Conservation (phyloP, 345 rosid genomes). For the Cardiospermum halicacabum region DNA sequence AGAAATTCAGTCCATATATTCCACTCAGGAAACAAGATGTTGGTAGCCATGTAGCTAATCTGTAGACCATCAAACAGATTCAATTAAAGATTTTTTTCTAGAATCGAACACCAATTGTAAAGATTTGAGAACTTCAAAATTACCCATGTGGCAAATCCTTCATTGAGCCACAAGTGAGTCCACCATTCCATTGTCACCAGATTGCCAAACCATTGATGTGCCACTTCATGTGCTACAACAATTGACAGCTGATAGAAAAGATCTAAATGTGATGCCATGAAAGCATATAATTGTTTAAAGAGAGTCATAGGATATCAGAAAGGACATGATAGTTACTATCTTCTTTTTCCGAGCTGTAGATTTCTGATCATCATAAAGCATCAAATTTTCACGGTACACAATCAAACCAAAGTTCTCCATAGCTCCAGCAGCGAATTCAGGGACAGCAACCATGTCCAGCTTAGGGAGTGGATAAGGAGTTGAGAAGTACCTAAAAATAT, state of each 20-base stretch:
- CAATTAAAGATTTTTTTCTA: too few species aligned
- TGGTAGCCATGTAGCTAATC: slow-evolving; percentile 95
- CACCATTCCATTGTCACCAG: slow-evolving; percentile 99
- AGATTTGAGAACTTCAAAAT: slow-evolving; percentile 10
- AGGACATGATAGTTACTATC: slow-evolving; percentile 42
- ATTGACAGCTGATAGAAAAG: slow-evolving; percentile 65
- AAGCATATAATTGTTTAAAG: too few species aligned
- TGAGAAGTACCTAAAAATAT: slow-evolving; percentile 66
- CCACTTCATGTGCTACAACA: slow-evolving; percentile 98
- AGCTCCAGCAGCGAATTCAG: slow-evolving; percentile 97
- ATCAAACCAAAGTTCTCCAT: slow-evolving; percentile 99
- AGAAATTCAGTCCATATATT: slow-evolving; percentile 98
- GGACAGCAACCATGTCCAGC: slow-evolving; percentile 95
- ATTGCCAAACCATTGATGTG: slow-evolving; percentile 99
- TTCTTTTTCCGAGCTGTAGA: slow-evolving; percentile 98
- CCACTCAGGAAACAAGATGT: slow-evolving; percentile 94
- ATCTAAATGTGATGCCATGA: slow-evolving; percentile 5
- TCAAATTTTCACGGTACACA: slow-evolving; percentile 84
- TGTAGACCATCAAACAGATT: too few species aligned
- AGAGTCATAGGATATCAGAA: slow-evolving; percentile 7
- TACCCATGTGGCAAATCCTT: slow-evolving; percentile 99
- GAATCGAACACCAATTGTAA: too few species aligned
- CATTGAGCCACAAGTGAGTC: slow-evolving; percentile 98
- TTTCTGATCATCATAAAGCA: slow-evolving; percentile 87
- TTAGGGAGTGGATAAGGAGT: slow-evolving; percentile 87